Base-by-base conservation (phyloP, 106 monocot species). In the Gastrodia elata region DNA sequence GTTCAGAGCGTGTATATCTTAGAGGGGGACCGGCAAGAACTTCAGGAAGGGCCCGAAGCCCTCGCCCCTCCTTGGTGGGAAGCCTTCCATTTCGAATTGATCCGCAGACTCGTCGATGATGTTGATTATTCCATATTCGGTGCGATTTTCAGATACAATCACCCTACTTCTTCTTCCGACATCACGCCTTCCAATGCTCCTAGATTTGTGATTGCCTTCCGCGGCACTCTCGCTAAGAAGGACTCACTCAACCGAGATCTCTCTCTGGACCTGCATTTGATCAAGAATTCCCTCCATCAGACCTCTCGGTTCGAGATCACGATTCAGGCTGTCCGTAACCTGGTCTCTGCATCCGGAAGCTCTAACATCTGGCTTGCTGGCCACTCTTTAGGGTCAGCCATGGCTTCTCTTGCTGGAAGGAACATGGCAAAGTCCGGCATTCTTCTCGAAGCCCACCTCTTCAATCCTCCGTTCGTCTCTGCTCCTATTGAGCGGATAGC, bases 1-100 rank as follows among this genome's bases (percentile, higher is more conserved):
- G 92, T 97, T 81, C 89, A 93, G 78, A 84, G 79, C 72, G 84
- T 74, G 7, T 97, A 97, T 74, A 74, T 97, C 59, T 73, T 88
- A 68, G 97, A 97, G 79, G 72, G 84, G 26, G 97, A 97, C 59
- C 77, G 92, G 4, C 97, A 97, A 77, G 79, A 76, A 61, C 86
- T 79, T 56, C 84, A 64, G 2, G 61, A 73, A 37, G 84, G 44
- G 35, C 13, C 73, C 20, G 78, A 81, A 59, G 83, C 87, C 46
- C 79, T 90, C 70, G 97, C 86, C 44, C 83, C 97, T 58, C 59
- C 85, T 41, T 97, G 97, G 97, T 97, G 97, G 92, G 79, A 87
- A 65, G 89, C 88, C 30, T 97, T 90, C 76, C 82, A 90, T 70
- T 97, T 90, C 24, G 85, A 86, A 57, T 64, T 90, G 39, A 80